Base-by-base conservation (phyloP, 805 yeast genomes). In the Candida montana region DNA sequence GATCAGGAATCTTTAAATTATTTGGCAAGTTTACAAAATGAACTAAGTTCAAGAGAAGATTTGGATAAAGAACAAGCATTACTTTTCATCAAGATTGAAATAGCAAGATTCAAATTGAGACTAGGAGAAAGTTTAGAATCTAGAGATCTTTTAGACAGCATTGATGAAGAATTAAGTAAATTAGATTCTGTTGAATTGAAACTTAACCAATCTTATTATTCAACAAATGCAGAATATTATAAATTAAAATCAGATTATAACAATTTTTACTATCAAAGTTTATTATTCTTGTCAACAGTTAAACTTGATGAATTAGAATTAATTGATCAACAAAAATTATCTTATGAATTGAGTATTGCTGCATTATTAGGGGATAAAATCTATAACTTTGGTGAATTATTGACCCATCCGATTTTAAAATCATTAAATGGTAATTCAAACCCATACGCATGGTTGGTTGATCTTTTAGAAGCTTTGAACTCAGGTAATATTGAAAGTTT, bases 321-420 rank as follows among this genome's bases (percentile, higher is more conserved):
- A 11, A 50, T 57, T 28, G 72, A 68, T 37, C 69, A 65, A 51
- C 73, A 71, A 51, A 68, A 67, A 42, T 62, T 81, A 39, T 85
- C 87, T 2, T 79, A 80, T 54, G 95, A 91, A 51, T 75, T 91
- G 51, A 75, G 91, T 45, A 71, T 88, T 35, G 81, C 95, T 26
- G 98, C 97, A 0, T 68, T 93, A 45, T 71, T 91, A 53, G 98
- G 97, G 37, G 95, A 89, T 58, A 81, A 77, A 55, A 86, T 91
- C 53, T 93, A 88, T 70, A 93, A 91, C 67, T 93, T 93, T 63
- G 98, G 98, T 39, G 99, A 93, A 65, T 75, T 93, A 48, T 74
- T 93, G 46, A 79, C 89, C 61, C 98, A 91, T 63, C 95, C 93
- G 33, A 79, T 91, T 35, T 15, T 41, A 6, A 28, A 41, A 16